Evolutionary conservation across 2,329 filamentous ascomycete genomes (phyloP).

Genomic region (Fusarium sp.): DNA sequence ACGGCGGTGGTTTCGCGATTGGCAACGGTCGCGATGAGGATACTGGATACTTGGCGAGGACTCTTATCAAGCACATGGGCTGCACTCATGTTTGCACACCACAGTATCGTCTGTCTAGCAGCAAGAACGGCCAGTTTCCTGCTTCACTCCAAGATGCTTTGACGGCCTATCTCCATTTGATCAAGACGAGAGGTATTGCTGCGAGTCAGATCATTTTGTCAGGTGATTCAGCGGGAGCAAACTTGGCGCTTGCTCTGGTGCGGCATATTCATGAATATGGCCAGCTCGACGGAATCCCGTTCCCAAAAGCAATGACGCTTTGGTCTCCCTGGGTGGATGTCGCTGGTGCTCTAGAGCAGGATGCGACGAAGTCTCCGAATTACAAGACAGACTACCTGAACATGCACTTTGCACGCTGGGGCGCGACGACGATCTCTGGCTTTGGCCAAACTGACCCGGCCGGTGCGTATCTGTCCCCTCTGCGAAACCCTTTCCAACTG

Average conservation of each 20-base stretch:
- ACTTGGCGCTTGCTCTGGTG: constrained; percentile 35
- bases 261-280: constrained; percentile 42
- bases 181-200: constrained; percentile 28
- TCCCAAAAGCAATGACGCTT: constrained; percentile 36
- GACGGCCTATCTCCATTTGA: constrained; percentile 32
- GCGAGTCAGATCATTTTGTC: constrained; percentile 37
- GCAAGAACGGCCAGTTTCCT: constrained; percentile 36
- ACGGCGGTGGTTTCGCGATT: constrained; percentile 42
- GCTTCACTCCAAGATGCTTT: constrained; percentile 43
- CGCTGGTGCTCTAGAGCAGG: constrained; percentile 35
- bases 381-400: constrained; percentile 45
- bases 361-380: constrained; percentile 34
- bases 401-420: constrained; percentile 39
- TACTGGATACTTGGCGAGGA: constrained; percentile 34
- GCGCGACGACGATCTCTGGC: constrained; percentile 35
- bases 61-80: constrained; percentile 33
- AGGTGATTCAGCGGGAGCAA: constrained; percentile 42
- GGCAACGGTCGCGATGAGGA: constrained; percentile 43
- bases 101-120: constrained; percentile 42
- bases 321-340: constrained; percentile 46
- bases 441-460: constrained; percentile 30
- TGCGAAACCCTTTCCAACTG: constrained; percentile 37
- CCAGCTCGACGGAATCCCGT: constrained; percentile 22
- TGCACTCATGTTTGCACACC: constrained; percentile 46
- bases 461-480: constrained; percentile 36